phyloP scores from a whole-genome alignment of 2,329 filamentous ascomycete genomes.

The Neurospora sp. region DNA sequence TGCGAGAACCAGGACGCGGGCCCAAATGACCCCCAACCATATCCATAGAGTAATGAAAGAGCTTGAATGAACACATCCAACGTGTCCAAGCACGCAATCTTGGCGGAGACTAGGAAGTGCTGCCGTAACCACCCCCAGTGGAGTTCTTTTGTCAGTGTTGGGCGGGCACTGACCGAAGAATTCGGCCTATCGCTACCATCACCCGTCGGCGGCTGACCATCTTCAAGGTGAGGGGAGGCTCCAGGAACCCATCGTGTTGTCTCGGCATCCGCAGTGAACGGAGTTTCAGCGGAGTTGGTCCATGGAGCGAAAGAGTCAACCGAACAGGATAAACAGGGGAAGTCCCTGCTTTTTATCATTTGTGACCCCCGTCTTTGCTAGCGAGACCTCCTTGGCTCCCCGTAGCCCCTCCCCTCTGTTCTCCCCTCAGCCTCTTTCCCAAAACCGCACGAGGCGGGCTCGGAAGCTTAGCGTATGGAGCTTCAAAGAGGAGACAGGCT shows the following conservation, averaged over 20 bases:
- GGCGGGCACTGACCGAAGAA: not conserved
- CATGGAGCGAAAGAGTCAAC: not conserved
- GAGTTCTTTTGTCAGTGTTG: not conserved
- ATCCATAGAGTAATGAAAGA: not conserved
- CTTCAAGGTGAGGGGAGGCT: not conserved
- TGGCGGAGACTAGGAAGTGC: not conserved
- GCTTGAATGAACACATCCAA: not conserved
- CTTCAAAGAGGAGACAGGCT: not conserved
- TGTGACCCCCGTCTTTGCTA: not conserved
- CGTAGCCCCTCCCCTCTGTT: not conserved
- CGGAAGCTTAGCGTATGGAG: not conserved
- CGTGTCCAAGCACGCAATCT: not conserved
- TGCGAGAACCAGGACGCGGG: not conserved
- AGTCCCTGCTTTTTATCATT: not conserved
- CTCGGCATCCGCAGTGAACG: not conserved
- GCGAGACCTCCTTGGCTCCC: not conserved
- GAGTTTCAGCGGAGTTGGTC: not conserved
- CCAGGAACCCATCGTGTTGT: not conserved
- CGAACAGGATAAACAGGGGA: not conserved
- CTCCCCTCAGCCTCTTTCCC: not conserved
- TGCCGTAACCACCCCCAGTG: not conserved
- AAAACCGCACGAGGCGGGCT: not conserved
- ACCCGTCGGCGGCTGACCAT: not conserved
- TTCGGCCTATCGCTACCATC: not conserved
- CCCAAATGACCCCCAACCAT: not conserved